phyloP scores from a whole-genome alignment of 805 yeast species.

The Metschnikowia koreensis region DNA sequence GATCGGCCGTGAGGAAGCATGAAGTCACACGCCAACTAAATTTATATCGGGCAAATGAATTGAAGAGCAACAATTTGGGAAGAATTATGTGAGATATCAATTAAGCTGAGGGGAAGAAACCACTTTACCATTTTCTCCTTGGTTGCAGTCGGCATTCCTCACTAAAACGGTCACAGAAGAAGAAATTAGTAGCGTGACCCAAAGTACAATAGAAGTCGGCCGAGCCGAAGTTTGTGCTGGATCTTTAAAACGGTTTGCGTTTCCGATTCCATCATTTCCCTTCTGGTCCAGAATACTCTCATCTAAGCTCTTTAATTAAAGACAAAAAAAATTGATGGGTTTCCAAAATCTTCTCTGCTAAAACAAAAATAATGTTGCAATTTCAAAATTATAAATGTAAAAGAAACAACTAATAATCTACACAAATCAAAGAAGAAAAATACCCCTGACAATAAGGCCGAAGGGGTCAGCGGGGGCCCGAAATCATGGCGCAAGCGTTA shows the following conservation, averaged over 20 bases:
- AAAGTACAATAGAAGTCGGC: neutral
- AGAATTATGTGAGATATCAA: neutral
- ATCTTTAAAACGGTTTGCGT: neutral
- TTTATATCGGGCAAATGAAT: neutral
- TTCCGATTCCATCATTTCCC: no score
- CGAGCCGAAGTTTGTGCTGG: neutral
- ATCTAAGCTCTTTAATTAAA: no score
- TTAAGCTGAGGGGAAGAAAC: neutral
- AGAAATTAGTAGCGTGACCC: no score
- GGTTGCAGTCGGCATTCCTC: neutral
- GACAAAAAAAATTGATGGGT: no score
- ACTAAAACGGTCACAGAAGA: neutral
- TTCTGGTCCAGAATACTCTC: no score
- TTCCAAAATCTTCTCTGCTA: no score
- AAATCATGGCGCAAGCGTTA: slow-evolving; percentile 4
- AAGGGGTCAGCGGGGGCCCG: neutral
- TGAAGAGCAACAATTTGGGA: neutral
- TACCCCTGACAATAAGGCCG: neutral
- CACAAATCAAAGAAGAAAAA: no score
- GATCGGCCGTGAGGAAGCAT: neutral
- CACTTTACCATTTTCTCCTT: no score
- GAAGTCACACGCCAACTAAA: neutral
- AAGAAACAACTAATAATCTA: no score
- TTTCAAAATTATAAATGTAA: no score
- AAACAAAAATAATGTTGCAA: no score